Base-by-base conservation (phyloP, 1,284 basidiomycete species). In the Microstroma glucosiphilum region DNA sequence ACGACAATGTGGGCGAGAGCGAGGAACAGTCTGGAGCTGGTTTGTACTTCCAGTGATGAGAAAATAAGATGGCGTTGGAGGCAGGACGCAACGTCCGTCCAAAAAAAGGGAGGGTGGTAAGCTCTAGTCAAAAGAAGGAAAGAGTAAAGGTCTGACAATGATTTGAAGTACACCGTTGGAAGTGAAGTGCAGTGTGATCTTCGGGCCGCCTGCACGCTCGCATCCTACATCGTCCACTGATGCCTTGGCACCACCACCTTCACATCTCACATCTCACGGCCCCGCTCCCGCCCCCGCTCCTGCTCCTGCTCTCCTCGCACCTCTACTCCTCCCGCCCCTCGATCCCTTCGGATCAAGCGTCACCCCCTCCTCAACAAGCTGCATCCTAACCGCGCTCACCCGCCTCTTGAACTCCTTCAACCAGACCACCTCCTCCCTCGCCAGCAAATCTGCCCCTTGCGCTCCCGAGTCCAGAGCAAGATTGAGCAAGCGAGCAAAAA, bases 341-440 rank as follows among this genome's bases (percentile, higher is more conserved):
- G 15, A 19, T 3, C 51, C 25, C 51, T 13, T 54, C 51, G 13
- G 8, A 4, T 54, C 51, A 19, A 23, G 6, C 51, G 21, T 54
- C 51, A 54, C 21, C 51, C 51, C 26, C 51, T 25, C 26, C 51
- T 54, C 21, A 17, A 54, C 17, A 54, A 15, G 21, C 25, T 54
- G 51, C 51, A 26, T 21, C 51, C 43, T 48, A 6, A 21, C 43
- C 43, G 43, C 51, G n/a, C 21, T 17, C 25, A 54, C 51, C 21
- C 51, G 51, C 21, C 6, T 26, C 51, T 25, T 17, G 13, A 54
- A 15, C 19, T 17, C 21, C 51, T 54, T 54, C 17, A 54, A 25
- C 51, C 51, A 54, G 6, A 23, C 21, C 21, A 25, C 21, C 51
- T 54, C 51, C 21, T 54, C 51, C 21, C 6, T 15, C 2, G 51